Evolutionary conservation across 176 grass and related monocot species (phyloP).

Genomic region (Oryza glaberrima): DNA sequence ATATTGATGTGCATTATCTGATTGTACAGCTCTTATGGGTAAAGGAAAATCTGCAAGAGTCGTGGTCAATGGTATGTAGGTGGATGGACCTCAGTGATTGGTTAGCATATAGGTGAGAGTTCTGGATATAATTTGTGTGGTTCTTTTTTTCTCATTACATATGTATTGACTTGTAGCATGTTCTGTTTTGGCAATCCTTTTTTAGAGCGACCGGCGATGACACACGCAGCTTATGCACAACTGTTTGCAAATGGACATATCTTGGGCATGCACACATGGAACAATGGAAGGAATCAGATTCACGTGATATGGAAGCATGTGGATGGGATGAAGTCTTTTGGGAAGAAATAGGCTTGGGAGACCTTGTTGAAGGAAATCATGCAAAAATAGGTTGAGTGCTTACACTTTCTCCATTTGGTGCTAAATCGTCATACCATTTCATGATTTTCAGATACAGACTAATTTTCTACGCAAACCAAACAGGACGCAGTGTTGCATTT

Average conservation of each 20-base stretch:
- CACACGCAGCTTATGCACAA: slow-evolving; percentile 94
- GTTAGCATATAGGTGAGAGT: slow-evolving; percentile 88
- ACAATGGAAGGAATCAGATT: slow-evolving; percentile 67
- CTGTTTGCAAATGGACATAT: slow-evolving; percentile 96
- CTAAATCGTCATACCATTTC: not conserved
- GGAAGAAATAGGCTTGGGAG: slow-evolving; percentile 93
- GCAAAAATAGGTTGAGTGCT: slow-evolving; percentile 79
- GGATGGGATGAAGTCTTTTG: slow-evolving; percentile 97
- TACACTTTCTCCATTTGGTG: slow-evolving; percentile 20
- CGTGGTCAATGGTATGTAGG: slow-evolving; percentile 86
- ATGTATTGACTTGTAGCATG: slow-evolving; percentile 15
- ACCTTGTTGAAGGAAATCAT: slow-evolving; percentile 78
- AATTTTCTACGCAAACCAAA: slow-evolving; percentile 38
- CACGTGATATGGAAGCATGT: slow-evolving; percentile 82
- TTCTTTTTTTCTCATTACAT: slow-evolving; percentile 14
- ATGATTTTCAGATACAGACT: slow-evolving; percentile 34
- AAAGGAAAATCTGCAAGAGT: slow-evolving; percentile 94
- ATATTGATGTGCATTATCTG: slow-evolving; percentile 23
- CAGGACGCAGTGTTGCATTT: slow-evolving; percentile 95
- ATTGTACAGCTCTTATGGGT: slow-evolving; percentile 87
- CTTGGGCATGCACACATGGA: slow-evolving; percentile 92
- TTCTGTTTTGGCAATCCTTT: slow-evolving; percentile 38
- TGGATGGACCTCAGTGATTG: slow-evolving; percentile 99
- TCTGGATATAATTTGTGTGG: not conserved
- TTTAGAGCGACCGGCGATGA: slow-evolving; percentile 94